Percentiles rank a stretch among this genome's conserved stretches.
These are phyloP conservation scores for Vanrija sp. DNA, from an alignment of 1,284 basidiomycete genomes.

Conservation along the genomic window DNA sequence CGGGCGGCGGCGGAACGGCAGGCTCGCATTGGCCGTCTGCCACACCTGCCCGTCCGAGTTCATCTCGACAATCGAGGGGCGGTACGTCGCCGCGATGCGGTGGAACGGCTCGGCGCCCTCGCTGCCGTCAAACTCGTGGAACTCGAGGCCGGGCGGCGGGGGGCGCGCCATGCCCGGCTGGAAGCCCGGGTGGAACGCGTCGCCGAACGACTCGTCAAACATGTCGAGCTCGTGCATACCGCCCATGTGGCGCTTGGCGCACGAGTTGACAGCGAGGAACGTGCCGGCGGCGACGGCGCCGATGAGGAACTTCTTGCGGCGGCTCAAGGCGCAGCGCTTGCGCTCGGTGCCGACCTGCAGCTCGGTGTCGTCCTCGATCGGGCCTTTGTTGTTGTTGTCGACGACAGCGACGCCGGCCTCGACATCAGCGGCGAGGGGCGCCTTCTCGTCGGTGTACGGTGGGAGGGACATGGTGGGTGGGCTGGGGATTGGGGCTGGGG, in stretches of 20 bases:
- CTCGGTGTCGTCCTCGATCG: background rate
- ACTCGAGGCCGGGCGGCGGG: background rate
- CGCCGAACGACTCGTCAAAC: background rate
- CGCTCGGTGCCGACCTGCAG: constrained; percentile 5
- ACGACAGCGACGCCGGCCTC: background rate
- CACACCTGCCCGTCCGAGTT: background rate
- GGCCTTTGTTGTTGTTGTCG: background rate
- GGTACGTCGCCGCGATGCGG: no score
- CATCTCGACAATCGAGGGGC: background rate
- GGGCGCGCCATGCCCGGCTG: background rate
- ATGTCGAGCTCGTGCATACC: background rate
- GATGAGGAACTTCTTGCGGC: constrained; percentile 17
- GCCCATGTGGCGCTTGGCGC: background rate
- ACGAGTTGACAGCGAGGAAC: background rate
- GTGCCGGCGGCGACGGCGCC: background rate
- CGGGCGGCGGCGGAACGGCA: constrained; percentile 9
- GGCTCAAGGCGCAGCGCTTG: constrained; percentile 4
- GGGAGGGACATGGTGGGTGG: background rate
- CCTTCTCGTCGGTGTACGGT: background rate
- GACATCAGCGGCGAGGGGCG: background rate
- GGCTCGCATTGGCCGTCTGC: constrained; percentile 23
- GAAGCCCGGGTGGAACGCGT: background rate
- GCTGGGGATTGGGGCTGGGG: no score
- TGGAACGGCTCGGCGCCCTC: background rate
- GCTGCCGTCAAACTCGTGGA: background rate